Percentiles rank a stretch among this genome's conserved stretches.
These are phyloP conservation scores for Rhexocercosporidium sp. DNA, from an alignment of 2,329 filamentous ascomycete genomes.

Conservation along the genomic window DNA sequence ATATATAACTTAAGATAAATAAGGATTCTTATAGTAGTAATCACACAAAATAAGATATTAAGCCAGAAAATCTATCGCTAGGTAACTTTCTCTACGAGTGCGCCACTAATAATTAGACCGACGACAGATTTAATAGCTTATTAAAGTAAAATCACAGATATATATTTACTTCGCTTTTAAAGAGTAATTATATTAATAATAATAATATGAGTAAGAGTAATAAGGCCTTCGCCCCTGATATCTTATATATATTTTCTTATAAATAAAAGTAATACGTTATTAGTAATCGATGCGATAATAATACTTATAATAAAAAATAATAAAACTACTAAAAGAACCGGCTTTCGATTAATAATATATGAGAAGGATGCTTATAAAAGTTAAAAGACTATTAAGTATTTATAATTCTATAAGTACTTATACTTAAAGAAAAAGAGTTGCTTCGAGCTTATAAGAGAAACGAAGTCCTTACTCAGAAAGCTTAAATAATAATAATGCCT, in stretches of 20 bases:
- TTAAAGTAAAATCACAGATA: conserved; percentile 33
- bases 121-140: conserved; percentile 40
- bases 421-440: conserved; percentile 14
- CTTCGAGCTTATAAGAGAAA: conserved; percentile 44
- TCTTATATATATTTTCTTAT: conserved; percentile 51
- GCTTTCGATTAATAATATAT: conserved; percentile 34
- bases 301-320: conserved; percentile 33
- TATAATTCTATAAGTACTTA: conserved; percentile 20
- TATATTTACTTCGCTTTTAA: conserved; percentile 47
- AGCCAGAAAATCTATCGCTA: conserved; percentile 40
- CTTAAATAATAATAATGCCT: conserved; percentile 14
- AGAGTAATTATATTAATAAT: conserved; percentile 52
- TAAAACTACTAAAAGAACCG: conserved; percentile 31
- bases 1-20: conserved; percentile 32
- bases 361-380: conserved; percentile 46
- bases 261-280: conserved; percentile 36
- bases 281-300: conserved; percentile 43
- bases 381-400: conserved; percentile 62
- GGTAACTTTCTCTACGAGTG: conserved; percentile 45
- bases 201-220: conserved; percentile 42
- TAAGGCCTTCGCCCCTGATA: conserved; percentile 54
- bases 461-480: conserved; percentile 13
- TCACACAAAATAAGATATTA: conserved; percentile 35
- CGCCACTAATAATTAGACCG: conserved; percentile 48
- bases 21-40: conserved; percentile 32